Base-by-base conservation (phyloP, 805 yeast genomes). In the Scheffersomyces amazonensis region DNA sequence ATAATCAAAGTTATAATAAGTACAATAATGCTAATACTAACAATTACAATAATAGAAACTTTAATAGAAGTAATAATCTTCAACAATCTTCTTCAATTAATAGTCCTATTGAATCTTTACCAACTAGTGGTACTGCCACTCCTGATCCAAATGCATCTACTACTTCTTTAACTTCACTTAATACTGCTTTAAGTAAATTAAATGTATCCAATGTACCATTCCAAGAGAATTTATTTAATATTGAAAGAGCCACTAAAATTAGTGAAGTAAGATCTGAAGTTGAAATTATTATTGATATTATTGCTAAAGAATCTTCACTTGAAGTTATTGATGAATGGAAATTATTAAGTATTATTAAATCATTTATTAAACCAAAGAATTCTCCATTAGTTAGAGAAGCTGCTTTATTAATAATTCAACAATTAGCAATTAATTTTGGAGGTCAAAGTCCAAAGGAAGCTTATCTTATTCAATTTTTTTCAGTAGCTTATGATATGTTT, bases 341-440 rank as follows among this genome's bases (percentile, higher is more conserved):
- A 34, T 45, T 93, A 15, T 53, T 60, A 11, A 88, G 82, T 15
- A 75, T 84, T 29, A 46, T 87, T 38, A 71, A 78, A 42, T 75
- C 89, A 29, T 69, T 91, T 39, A 56, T 78, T 34, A 88, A 86
- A 58, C 75, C 86, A 31, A 91, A 89, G 58, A 84, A 80, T 56
- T 70, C 90, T 3, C 66, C 87, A 6, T 58, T 86, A 33, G 75
- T 84, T 31, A 81, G 95, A 63, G 98, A 91, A 62, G 73, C 88
- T 18, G 80, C 86, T 2, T 72, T 83, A 62, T 52, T 86, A 25
- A 64, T 89, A 22, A 66, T 85, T 40, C 83, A 81, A 41, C 70
- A 73, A 37, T 59, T 78, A 44, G 71, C 75, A 32, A 71, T 78
- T 50, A 76, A 74, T 50, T 78, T 80, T 48, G 81, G 83, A 15